Percentiles rank a stretch among this genome's conserved stretches.
Evolutionary conservation across 148 eudicot genomes (phyloP).

Genomic region (Amaranthus hypochondriacus): DNA sequence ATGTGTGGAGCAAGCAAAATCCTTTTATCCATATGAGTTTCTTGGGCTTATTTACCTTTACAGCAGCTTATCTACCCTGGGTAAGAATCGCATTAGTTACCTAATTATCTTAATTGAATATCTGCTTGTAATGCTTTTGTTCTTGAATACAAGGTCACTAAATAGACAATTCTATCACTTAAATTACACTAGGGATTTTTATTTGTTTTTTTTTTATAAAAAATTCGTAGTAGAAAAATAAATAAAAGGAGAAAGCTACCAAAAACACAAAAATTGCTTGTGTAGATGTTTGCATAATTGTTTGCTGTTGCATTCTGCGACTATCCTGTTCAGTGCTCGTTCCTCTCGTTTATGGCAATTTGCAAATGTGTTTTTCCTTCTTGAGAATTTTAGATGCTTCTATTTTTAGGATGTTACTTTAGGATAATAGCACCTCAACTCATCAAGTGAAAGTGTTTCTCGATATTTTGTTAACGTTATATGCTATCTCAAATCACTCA

Average conservation of each 20-base stretch:
- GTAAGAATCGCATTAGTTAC: conserved; percentile 37
- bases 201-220: too few relatives aligned
- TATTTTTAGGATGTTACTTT: background rate
- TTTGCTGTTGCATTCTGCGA: background rate
- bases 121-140: background rate
- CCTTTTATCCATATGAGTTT: conserved; percentile 97
- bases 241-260: too few relatives aligned
- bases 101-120: background rate
- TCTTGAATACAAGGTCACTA: background rate
- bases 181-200: too few relatives aligned
- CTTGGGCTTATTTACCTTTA: conserved; percentile 93
- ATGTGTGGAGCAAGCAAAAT: conserved; percentile 99
- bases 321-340: background rate
- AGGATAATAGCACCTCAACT: conserved; percentile 1
- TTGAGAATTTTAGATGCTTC: background rate
- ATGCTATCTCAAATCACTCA: background rate
- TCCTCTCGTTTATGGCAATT: background rate
- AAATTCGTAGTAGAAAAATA: too few relatives aligned
- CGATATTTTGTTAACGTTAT: background rate
- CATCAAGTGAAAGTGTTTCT: background rate
- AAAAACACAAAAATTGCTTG: background rate
- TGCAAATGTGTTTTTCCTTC: background rate
- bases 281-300: background rate
- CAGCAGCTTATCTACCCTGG: conserved; percentile 98
- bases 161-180: too few relatives aligned